Percentiles rank a stretch among this genome's conserved stretches.
These are phyloP conservation scores for Podaxis sp. DNA, from an alignment of 768 basidiomycete genomes.

Conservation along the genomic window DNA sequence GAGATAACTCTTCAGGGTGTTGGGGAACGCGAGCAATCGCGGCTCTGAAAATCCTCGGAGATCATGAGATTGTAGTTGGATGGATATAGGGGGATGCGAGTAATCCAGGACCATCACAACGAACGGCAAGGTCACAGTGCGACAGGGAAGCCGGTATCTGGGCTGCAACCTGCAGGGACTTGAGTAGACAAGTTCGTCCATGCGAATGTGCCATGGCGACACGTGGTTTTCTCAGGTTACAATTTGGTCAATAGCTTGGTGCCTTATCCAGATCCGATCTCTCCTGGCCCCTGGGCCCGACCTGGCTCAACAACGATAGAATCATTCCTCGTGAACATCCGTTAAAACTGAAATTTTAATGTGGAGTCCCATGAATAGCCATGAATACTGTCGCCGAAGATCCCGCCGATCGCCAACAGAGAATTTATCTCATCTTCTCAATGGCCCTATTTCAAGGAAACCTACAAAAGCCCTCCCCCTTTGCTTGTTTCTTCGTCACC, in stretches of 20 bases:
- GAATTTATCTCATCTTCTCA: background rate
- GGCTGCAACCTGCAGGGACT: background rate
- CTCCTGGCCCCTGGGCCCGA: background rate
- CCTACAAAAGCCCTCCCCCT: background rate
- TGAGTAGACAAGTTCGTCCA: background rate
- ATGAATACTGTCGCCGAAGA: background rate
- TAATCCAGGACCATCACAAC: background rate
- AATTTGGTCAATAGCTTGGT: background rate
- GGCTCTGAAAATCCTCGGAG: too few relatives aligned
- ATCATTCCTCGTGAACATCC: background rate
- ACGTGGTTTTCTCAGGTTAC: conserved; percentile 3
- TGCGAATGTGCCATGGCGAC: conserved; percentile 5
- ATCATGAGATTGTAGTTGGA: background rate
- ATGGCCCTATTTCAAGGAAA: background rate
- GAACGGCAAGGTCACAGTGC: background rate
- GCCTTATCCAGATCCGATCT: background rate
- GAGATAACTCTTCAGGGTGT: too few relatives aligned
- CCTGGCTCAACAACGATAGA: background rate
- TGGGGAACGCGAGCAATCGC: too few relatives aligned
- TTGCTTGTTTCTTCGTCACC: background rate
- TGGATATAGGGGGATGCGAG: background rate
- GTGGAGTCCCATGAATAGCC: background rate
- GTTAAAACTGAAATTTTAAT: background rate
- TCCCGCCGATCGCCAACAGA: background rate
- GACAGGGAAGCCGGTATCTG: background rate